Evolutionary conservation across 192 early-diverging fungal species (phyloP), one percentile per base, ranked within the genome.

Genomic region (Dissophora globulifera): DNA sequence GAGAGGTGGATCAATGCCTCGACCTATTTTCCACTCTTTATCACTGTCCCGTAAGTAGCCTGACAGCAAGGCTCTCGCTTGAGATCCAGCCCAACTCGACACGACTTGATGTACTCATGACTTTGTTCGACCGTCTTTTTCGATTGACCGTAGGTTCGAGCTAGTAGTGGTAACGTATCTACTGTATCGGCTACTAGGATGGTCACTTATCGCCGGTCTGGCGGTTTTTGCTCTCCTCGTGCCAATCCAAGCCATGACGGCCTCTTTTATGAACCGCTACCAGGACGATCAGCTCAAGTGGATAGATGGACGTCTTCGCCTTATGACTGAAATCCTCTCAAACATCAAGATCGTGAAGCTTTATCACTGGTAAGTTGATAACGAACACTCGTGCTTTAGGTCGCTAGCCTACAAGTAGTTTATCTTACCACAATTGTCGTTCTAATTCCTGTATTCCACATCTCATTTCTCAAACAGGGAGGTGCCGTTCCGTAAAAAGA

Each of bases 11-110:
- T 83, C 1, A 81, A 89, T 43, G 71, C 62, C 4, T 43, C 32
- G 3, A 48, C 38, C 4, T 75, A 26, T 30, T 26, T 75, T 26
- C 71, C 71, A 2, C 11, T 66, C 0, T 60, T 85, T 25, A 59
- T 85, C 0, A 69, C 85, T 41, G 85, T 89, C 42, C 54, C 87
- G 46, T 79, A 89, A 58, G 82, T 85, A 5, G 3, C 27, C 8
- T 40, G 13, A 40, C n/a, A n/a, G n/a, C n/a, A n/a, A n/a, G n/a
- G n/a, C n/a, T n/a, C n/a, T n/a, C n/a, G n/a, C n/a, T n/a, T n/a
- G n/a, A 40, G 38, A 40, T 13, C 13, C 51, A 53, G 7, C 38
- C 8, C 13, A 10, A 40, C 13, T 40, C 38, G 8, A 10, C 8
- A 13, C 38, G 13, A 10, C 38, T 10, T 10, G 38, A 40, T 40